Evolutionary conservation across 805 yeast genomes (phyloP).

Genomic region (Sugiyamaella marilandica): DNA sequence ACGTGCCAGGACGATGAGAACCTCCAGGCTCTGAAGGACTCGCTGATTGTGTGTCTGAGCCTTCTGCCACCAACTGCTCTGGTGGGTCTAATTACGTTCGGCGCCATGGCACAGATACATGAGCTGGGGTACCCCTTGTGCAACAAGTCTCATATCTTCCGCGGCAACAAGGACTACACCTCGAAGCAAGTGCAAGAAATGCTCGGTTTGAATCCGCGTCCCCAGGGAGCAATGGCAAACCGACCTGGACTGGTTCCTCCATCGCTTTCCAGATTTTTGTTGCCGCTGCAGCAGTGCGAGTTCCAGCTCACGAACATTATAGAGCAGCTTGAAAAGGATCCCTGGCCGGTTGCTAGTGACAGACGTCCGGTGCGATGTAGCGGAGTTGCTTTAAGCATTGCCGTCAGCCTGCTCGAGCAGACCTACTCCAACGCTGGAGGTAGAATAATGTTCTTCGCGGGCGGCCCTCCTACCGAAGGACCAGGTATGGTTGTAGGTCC

Average conservation of each 20-base stretch:
- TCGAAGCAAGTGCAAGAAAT: constrained; percentile 54
- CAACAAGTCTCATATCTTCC: constrained; percentile 71
- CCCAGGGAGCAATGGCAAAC: constrained; percentile 33
- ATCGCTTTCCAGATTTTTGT: constrained; percentile 56
- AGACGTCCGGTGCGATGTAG: constrained; percentile 87
- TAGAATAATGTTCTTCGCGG: constrained; percentile 82
- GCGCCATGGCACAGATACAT: constrained; percentile 86
- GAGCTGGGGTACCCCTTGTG: constrained; percentile 67
- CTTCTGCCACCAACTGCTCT: constrained; percentile 85
- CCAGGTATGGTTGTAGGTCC: constrained; percentile 94
- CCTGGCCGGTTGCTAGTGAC: constrained; percentile 85
- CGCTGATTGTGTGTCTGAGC: constrained; percentile 68
- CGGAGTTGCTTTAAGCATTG: constrained; percentile 87
- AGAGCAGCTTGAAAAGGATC: constrained; percentile 71
- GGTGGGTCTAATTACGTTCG: constrained; percentile 82
- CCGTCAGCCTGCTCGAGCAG: constrained; percentile 74
- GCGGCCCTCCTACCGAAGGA: constrained; percentile 91
- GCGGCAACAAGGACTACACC: constrained; percentile 82
- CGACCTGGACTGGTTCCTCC: constrained; percentile 31
- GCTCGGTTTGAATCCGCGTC: constrained; percentile 45
- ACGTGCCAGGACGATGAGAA: constrained; percentile 86
- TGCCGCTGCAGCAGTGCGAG: constrained; percentile 74
- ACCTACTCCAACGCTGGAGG: constrained; percentile 75
- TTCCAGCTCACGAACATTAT: constrained; percentile 73
- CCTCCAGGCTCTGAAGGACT: constrained; percentile 75